phyloP scores from a whole-genome alignment of 2,329 filamentous ascomycete genomes.

The Sporothrix variecibatus region DNA sequence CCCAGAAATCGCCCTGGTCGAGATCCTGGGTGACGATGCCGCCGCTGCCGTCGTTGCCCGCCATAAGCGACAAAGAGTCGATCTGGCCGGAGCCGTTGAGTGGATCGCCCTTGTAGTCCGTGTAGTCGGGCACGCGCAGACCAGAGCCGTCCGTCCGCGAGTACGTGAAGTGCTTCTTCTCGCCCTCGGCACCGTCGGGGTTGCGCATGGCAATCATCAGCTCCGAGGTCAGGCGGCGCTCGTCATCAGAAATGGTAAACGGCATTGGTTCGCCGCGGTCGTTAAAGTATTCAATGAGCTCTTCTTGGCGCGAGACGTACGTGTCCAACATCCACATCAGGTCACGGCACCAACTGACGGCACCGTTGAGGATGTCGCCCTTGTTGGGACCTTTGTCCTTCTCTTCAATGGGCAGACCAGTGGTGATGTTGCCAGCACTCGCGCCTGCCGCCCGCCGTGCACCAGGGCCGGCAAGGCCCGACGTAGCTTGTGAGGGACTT shows the following conservation, averaged over 20 bases:
- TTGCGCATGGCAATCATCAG: slow-evolving; percentile 82
- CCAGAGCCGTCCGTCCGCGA: slow-evolving; percentile 80
- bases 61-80: slow-evolving; percentile 40
- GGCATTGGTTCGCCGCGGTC: slow-evolving; percentile 75
- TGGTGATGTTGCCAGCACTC: slow-evolving; percentile 80
- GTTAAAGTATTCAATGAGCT: slow-evolving; percentile 74
- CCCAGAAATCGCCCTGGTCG: slow-evolving; percentile 62
- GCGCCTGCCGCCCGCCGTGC: slow-evolving; percentile 75
- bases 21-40: slow-evolving; percentile 48
- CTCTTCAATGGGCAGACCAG: slow-evolving; percentile 88
- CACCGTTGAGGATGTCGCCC: slow-evolving; percentile 95
- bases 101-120: slow-evolving; percentile 83
- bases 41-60: slow-evolving; percentile 44
- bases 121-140: slow-evolving; percentile 88
- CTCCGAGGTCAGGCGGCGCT: slow-evolving; percentile 93
- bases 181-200: slow-evolving; percentile 56
- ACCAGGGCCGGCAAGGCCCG: slow-evolving; percentile 80
- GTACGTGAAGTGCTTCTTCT: slow-evolving; percentile 64
- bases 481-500: slow-evolving; percentile 75
- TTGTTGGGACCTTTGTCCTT: slow-evolving; percentile 99
- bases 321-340: slow-evolving; percentile 95
- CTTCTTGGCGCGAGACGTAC: slow-evolving; percentile 86
- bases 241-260: slow-evolving; percentile 84
- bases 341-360: slow-evolving; percentile 95
- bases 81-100: slow-evolving; percentile 52